These are phyloP conservation scores for Exophiala bonariae DNA, from an alignment of 2,329 filamentous ascomycete species.

Conservation along the genomic window DNA sequence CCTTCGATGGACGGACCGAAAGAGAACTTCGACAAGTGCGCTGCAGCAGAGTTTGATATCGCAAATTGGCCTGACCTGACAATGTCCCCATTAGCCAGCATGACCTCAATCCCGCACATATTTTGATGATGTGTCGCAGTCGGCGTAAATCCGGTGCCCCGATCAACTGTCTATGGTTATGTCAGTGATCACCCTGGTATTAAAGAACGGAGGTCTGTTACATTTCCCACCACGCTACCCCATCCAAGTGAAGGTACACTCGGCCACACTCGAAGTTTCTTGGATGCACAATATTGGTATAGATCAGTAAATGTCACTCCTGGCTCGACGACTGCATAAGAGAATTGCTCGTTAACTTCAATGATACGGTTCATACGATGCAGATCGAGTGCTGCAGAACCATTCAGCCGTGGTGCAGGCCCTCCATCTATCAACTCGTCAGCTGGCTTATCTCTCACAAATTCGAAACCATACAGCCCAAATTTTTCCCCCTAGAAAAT, in stretches of 20 bases:
- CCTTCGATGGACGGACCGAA: conserved; percentile 25
- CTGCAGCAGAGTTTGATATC: conserved; percentile 20
- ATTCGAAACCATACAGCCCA: conserved; percentile 8
- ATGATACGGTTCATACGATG: conserved; percentile 36
- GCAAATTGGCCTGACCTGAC: conserved; percentile 44
- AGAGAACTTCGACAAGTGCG: conserved; percentile 22
- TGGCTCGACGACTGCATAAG: conserved; percentile 38
- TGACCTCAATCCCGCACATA: conserved; percentile 46
- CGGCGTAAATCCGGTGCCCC: conserved; percentile 37
- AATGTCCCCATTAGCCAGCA: conserved; percentile 40
- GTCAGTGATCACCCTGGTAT: background rate
- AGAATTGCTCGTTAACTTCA: conserved; percentile 35
- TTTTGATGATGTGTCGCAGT: conserved; percentile 48
- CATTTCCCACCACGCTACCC: conserved; percentile 51
- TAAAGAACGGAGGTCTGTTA: background rate
- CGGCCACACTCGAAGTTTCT: conserved; percentile 46
- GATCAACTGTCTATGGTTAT: conserved; percentile 39
- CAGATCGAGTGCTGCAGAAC: conserved; percentile 48
- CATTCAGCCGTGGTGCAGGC: conserved; percentile 46
- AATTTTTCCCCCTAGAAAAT: conserved; percentile 25
- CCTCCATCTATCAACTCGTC: conserved; percentile 47
- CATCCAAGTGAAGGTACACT: conserved; percentile 52
- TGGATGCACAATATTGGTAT: conserved; percentile 41
- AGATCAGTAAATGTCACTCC: conserved; percentile 51
- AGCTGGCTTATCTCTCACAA: background rate